These are phyloP conservation scores for Aristolochia fimbriata DNA, from an alignment of 164 flowering plant species.

Conservation along the genomic window DNA sequence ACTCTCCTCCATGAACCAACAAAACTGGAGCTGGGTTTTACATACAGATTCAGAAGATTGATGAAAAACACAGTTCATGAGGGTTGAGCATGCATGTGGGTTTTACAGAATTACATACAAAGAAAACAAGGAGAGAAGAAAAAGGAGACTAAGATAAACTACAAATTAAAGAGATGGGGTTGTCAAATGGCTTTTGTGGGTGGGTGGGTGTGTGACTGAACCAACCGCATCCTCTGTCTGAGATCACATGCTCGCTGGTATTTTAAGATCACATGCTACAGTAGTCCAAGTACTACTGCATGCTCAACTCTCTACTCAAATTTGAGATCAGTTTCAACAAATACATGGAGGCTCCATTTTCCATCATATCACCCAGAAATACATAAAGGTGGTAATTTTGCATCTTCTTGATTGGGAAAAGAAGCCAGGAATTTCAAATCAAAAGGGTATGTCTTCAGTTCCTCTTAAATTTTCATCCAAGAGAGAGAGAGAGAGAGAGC, in stretches of 20 bases:
- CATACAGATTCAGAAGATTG: too few relatives aligned
- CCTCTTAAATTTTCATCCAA: too few relatives aligned
- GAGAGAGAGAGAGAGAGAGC: too few relatives aligned
- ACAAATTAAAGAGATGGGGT: slow-evolving; percentile 17
- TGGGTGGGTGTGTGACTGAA: slow-evolving; percentile 28
- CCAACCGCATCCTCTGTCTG: slow-evolving; percentile 30
- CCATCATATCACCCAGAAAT: background rate
- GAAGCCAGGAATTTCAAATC: background rate
- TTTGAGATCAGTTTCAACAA: background rate
- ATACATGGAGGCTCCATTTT: background rate
- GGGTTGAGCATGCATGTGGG: too few relatives aligned
- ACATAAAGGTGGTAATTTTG: background rate
- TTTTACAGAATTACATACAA: too few relatives aligned
- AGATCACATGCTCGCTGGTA: slow-evolving; percentile 18
- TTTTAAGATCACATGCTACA: slow-evolving; percentile 16
- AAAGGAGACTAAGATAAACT: slow-evolving; percentile 8
- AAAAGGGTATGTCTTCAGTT: background rate
- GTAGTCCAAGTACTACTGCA: too few relatives aligned
- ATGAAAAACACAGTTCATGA: too few relatives aligned
- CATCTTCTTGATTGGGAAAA: background rate
- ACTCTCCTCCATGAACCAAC: too few relatives aligned
- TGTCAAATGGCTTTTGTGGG: slow-evolving; percentile 15
- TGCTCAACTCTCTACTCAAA: too few relatives aligned
- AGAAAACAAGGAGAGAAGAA: slow-evolving; percentile 1
- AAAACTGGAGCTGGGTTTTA: too few relatives aligned